These are phyloP conservation scores for Tricharina praecox DNA, from an alignment of 495 filamentous ascomycete species.

Conservation along the genomic window DNA sequence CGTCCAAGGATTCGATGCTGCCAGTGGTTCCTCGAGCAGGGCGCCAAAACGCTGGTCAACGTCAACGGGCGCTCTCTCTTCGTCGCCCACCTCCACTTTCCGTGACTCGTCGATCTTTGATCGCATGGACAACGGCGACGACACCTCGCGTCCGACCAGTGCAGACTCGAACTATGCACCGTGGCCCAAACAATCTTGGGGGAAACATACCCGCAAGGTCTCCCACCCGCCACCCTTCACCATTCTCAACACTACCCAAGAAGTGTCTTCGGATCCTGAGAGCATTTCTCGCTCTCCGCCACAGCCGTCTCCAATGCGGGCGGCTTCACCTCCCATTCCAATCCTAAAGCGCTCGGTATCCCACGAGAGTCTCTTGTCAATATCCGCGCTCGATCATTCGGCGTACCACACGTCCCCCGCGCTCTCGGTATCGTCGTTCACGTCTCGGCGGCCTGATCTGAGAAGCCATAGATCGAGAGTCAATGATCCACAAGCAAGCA, in stretches of 20 bases:
- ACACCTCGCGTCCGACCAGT: conserved; percentile 19
- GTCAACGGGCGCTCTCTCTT: conserved; percentile 37
- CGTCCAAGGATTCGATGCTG: conserved; percentile 16
- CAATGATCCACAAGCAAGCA: conserved; percentile 14
- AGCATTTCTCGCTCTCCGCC: no score
- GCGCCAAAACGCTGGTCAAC: conserved; percentile 41
- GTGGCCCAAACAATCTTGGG: not conserved
- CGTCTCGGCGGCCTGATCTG: not conserved
- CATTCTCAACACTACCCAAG: conserved; percentile 22
- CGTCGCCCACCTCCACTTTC: conserved; percentile 60
- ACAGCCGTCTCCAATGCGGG: conserved; percentile 1
- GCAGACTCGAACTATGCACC: conserved; percentile 15
- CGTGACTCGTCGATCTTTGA: conserved; percentile 67
- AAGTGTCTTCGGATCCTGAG: conserved; percentile 16
- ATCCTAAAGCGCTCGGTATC: conserved; percentile 12
- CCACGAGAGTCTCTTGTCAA: conserved; percentile 19
- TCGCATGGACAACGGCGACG: conserved; percentile 34
- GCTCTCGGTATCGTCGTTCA: conserved; percentile 8
- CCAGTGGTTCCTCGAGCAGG: conserved; percentile 40
- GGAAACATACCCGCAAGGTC: not conserved
- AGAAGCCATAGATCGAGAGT: not conserved
- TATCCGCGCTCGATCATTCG: conserved; percentile 7
- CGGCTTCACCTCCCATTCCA: conserved; percentile 11
- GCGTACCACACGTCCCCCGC: conserved; percentile 13
- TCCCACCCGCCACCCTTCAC: conserved; percentile 16